Percentiles rank a stretch among this genome's conserved stretches.
Conservation (phyloP, 805 yeast species). For the Suhomyces prunicola region DNA sequence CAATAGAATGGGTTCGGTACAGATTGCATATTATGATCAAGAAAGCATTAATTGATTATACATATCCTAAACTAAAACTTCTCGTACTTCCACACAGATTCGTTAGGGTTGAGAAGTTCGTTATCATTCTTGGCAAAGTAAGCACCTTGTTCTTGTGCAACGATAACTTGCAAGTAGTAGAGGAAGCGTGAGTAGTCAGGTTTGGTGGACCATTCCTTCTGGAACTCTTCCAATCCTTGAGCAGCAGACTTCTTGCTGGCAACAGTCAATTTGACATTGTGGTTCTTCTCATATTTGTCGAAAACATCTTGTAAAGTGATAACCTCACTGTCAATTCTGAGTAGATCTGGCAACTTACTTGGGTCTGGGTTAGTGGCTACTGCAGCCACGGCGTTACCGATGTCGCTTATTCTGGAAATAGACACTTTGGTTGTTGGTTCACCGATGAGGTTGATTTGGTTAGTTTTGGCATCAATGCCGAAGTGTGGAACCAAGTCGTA, state of each 20-base stretch:
- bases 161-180: conserved; percentile 28
- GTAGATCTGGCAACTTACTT: conserved; percentile 38
- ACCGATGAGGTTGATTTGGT: conserved; percentile 38
- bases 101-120: conserved; percentile 46
- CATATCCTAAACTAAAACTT: conserved; percentile 18
- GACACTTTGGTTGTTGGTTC: conserved; percentile 35
- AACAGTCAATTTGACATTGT: conserved; percentile 23
- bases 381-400: conserved; percentile 16
- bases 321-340: conserved; percentile 43
- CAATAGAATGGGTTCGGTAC: too few species aligned
- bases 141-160: conserved; percentile 41
- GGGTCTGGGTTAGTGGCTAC: conserved; percentile 23
- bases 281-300: conserved; percentile 37
- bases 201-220: conserved; percentile 17
- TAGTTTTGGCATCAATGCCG: conserved; percentile 36
- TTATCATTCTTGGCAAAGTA: conserved; percentile 30
- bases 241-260: conserved; percentile 15
- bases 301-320: conserved; percentile 38
- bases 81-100: conserved; percentile 44
- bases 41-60: background rate
- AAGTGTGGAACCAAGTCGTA: conserved; percentile 33
- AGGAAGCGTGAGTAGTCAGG: conserved; percentile 35
- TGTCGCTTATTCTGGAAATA: conserved; percentile 27
- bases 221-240: conserved; percentile 29
- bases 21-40: too few species aligned